Percentiles rank a stretch among this genome's conserved stretches.
Evolutionary conservation across 1,284 basidiomycete genomes (phyloP).

Genomic region (Puccinia horiana): DNA sequence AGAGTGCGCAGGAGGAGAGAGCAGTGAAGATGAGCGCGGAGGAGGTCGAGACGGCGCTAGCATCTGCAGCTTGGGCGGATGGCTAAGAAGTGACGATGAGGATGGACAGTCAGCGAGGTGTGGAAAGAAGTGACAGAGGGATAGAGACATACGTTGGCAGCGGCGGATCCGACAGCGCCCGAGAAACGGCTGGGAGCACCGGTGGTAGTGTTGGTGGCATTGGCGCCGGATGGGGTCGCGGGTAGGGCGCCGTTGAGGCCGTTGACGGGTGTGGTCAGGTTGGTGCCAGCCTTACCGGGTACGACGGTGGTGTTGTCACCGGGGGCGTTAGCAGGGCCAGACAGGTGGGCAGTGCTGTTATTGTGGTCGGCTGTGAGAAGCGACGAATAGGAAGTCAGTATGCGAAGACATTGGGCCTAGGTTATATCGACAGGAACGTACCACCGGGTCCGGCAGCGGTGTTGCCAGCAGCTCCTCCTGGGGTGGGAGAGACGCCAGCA

Average conservation of each 20-base stretch:
- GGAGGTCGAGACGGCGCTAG: not conserved
- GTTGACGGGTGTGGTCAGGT: not conserved
- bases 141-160: constrained; percentile 8
- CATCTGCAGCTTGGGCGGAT: constrained; percentile 1
- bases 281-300: not conserved
- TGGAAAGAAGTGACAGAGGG: not conserved
- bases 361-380: not conserved
- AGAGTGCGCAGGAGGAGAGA: constrained; percentile 8
- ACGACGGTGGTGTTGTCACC: not conserved
- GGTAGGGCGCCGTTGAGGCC: constrained; percentile 11
- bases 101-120: not conserved
- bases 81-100: not conserved
- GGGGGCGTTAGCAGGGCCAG: not conserved
- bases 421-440: not conserved
- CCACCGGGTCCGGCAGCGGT: not conserved
- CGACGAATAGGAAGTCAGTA: not conserved
- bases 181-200: not conserved
- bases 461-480: not conserved
- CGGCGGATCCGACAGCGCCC: constrained; percentile 5
- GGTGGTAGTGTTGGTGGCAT: not conserved
- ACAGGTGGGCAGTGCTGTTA: not conserved
- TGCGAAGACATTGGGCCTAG: not conserved
- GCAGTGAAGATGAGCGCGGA: constrained; percentile 10
- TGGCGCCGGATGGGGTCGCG: not conserved
- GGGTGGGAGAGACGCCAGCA: not conserved